Conservation (phyloP, 331 rosid species). For the Malus hybrid region DNA sequence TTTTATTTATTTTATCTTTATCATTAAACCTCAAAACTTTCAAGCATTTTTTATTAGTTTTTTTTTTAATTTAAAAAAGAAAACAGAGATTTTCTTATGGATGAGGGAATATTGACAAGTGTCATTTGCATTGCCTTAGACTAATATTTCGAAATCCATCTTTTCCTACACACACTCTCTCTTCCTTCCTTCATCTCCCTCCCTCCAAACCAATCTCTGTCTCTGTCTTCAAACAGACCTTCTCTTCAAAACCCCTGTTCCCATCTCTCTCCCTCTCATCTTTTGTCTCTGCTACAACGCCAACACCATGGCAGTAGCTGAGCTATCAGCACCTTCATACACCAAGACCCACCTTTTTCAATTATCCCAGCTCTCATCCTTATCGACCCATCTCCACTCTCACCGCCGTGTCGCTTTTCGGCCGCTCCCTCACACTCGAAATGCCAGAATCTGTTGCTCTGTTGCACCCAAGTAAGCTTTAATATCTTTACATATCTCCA, state of each 20-base stretch:
- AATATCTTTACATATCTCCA: not conserved
- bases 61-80: no score
- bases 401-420: slow-evolving; percentile 32
- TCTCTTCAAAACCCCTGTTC: not conserved
- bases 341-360: slow-evolving; percentile 32
- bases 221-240: slow-evolving; percentile 2
- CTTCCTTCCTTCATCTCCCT: not conserved
- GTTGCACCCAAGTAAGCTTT: slow-evolving; percentile 61
- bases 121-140: slow-evolving; percentile 58
- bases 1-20: no score
- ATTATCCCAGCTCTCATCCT: slow-evolving; percentile 42
- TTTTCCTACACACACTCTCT: not conserved
- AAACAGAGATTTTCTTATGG: not conserved
- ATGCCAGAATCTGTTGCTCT: slow-evolving; percentile 54
- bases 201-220: slow-evolving; percentile 7
- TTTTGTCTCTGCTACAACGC: slow-evolving; percentile 38
- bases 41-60: no score
- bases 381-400: slow-evolving; percentile 31
- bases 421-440: slow-evolving; percentile 23
- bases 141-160: slow-evolving; percentile 27
- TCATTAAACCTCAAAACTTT: no score
- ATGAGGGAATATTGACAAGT: slow-evolving; percentile 41
- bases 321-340: slow-evolving; percentile 42
- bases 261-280: not conserved
- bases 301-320: slow-evolving; percentile 69